Evolutionary conservation across 1,284 basidiomycete species (phyloP).

Genomic region (Pseudozyma sp.): DNA sequence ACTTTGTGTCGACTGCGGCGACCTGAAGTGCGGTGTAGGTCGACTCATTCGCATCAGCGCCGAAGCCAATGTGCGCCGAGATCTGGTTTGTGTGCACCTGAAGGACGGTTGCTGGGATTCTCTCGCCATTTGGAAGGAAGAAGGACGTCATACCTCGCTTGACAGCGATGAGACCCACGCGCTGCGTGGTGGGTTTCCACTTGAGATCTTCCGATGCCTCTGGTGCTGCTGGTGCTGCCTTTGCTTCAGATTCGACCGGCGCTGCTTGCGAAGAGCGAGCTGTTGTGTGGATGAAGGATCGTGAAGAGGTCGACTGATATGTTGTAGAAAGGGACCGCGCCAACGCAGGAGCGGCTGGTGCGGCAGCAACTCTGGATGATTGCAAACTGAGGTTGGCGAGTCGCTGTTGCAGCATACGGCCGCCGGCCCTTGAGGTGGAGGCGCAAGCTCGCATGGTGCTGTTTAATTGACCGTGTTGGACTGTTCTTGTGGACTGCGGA

Average conservation of each 20-base stretch:
- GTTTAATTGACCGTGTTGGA: background rate
- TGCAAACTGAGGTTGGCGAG: slow-evolving; percentile 26
- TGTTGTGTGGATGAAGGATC: slow-evolving; percentile 29
- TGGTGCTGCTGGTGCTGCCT: slow-evolving; percentile 7
- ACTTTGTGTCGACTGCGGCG: slow-evolving; percentile 72
- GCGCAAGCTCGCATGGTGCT: slow-evolving; percentile 25
- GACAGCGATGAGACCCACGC: slow-evolving; percentile 87
- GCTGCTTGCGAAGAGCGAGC: slow-evolving; percentile 25
- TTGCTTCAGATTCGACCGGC: slow-evolving; percentile 9
- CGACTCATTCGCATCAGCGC: slow-evolving; percentile 15
- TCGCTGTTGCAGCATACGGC: slow-evolving; percentile 42
- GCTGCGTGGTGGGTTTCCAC: slow-evolving; percentile 87
- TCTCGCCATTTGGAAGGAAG: slow-evolving; percentile 88
- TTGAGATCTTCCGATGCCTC: slow-evolving; percentile 11
- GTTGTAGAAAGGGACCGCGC: slow-evolving; percentile 1
- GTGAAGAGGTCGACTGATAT: slow-evolving; percentile 9
- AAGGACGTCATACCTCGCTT: slow-evolving; percentile 96
- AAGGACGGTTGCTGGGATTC: slow-evolving; percentile 91
- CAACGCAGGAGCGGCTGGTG: slow-evolving; percentile 5
- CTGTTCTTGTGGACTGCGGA: background rate
- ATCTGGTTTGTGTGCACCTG: slow-evolving; percentile 76
- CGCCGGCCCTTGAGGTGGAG: slow-evolving; percentile 27
- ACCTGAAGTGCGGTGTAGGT: slow-evolving; percentile 69
- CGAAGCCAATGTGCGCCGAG: slow-evolving; percentile 52
- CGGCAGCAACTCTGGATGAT: slow-evolving; percentile 17